These are phyloP conservation scores for Metschnikowia anglica DNA, from an alignment of 805 yeast species.

Conservation along the genomic window DNA sequence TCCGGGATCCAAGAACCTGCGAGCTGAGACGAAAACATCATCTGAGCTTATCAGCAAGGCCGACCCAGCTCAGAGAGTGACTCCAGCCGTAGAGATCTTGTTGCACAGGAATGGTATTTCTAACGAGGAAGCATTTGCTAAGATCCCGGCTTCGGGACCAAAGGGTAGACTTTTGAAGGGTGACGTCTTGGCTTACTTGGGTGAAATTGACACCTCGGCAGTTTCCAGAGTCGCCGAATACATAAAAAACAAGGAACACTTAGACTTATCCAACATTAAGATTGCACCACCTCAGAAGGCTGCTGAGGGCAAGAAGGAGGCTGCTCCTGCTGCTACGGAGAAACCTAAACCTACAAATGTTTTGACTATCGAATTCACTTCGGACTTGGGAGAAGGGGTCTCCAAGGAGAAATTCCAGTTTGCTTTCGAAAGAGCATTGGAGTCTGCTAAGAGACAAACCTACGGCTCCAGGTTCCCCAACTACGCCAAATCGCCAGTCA, in stretches of 20 bases:
- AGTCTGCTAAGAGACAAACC: constrained; percentile 30
- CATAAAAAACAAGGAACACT: constrained; percentile 54
- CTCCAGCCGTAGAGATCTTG: constrained; percentile 76
- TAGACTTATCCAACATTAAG: constrained; percentile 72
- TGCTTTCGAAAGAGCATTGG: constrained; percentile 33
- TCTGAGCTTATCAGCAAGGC: constrained; percentile 43
- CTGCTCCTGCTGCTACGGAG: constrained; percentile 18
- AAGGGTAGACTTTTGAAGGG: constrained; percentile 86
- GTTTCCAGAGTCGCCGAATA: constrained; percentile 54
- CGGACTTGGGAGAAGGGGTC: constrained; percentile 28
- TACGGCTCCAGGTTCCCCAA: constrained; percentile 39
- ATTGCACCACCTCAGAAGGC: constrained; percentile 34
- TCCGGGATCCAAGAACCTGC: constrained; percentile 2
- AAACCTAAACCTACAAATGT: constrained; percentile 33
- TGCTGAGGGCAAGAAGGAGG: constrained; percentile 10
- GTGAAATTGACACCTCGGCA: constrained; percentile 60
- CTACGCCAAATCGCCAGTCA: constrained; percentile 33
- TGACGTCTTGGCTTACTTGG: constrained; percentile 83
- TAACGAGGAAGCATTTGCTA: constrained; percentile 62
- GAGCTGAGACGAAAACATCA: constrained; percentile 12
- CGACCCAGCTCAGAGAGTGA: constrained; percentile 61
- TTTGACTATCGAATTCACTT: constrained; percentile 25
- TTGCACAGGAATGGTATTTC: constrained; percentile 63
- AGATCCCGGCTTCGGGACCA: constrained; percentile 85
- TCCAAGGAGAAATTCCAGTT: constrained; percentile 28